These are phyloP conservation scores for Daldinia loculata DNA, from an alignment of 495 filamentous ascomycete species.

Conservation along the genomic window DNA sequence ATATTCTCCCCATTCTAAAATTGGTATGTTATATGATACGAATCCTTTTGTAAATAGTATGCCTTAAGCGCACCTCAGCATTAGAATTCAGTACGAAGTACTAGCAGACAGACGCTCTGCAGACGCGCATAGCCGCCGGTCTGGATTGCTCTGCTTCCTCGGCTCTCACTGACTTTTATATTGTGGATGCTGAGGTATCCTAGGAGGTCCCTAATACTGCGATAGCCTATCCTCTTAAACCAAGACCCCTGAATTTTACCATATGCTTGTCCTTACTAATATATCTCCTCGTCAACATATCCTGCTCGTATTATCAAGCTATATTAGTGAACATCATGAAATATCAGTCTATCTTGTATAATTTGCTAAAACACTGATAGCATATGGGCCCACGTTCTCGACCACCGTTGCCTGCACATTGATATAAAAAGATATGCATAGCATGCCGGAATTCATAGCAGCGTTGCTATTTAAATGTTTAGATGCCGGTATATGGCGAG, in stretches of 20 bases:
- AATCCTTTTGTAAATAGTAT: background rate
- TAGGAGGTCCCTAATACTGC: background rate
- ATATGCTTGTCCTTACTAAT: constrained; percentile 3
- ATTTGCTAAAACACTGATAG: too few species aligned
- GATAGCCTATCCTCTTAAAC: constrained; percentile 21
- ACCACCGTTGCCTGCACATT: background rate
- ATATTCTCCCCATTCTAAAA: background rate
- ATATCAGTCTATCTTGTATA: background rate
- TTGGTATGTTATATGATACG: background rate
- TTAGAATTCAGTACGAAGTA: background rate
- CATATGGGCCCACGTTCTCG: background rate
- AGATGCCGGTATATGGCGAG: constrained; percentile 20
- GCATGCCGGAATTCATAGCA: constrained; percentile 9
- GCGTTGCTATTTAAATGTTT: background rate
- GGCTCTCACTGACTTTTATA: constrained; percentile 16
- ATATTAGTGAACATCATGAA: background rate
- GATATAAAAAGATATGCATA: constrained; percentile 2
- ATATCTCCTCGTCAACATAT: background rate
- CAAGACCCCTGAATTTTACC: constrained; percentile 7
- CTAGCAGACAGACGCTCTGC: background rate
- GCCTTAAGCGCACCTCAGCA: background rate
- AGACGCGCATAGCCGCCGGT: constrained; percentile 22
- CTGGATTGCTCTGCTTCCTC: constrained; percentile 24
- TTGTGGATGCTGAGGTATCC: background rate
- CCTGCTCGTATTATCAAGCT: background rate